Base-by-base conservation (phyloP, 176 grass and related monocot species). In the Ampelocalamus luodianensis region DNA sequence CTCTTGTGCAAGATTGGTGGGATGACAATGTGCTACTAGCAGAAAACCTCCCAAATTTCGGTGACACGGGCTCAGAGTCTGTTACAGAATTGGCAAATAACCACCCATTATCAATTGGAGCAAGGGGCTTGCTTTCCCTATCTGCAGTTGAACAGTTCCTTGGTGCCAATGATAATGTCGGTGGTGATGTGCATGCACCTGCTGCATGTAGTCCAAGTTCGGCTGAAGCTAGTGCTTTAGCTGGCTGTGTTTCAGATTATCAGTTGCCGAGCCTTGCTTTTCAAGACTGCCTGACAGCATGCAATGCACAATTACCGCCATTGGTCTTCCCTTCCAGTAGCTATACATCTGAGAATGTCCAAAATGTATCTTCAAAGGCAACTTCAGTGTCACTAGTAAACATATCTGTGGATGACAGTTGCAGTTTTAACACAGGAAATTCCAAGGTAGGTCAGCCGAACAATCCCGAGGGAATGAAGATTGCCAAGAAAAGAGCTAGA, bases 401-500 rank as follows among this genome's bases (percentile, higher is more conserved):
- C 68, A 88, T 91, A 71, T 90, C 82, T 78, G 53, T 94, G 80
- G 93, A 99, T 62, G 91, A 94, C 55, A 77, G 88, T 83, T 92
- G 83, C 89, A 99, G 96, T 78, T 86, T 99, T 71, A 96, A 94
- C 82, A 95, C 81, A 32, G 91, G 66, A 72, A 81, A 77, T 79
- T 86, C 87, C 72, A 86, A 73, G 83, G 64, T 86, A 46, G 88
- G 78, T 44, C 79, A 88, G 49, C 65, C 58, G 45, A 99, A 86
- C 59, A 99, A 89, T 44, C 26, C 74, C 38, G 91, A 96, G 68
- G 83, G 80, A 59, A 58, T 29, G 34, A 99, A 99, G 53, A 61
- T 92, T 68, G 76, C 92, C 26, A 99, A 96, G 78, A 99, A 96
- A 92, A 91, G 91, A 93, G 88, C 88, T 59, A 90, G 88, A 64